Percentiles rank a stretch among this genome's conserved stretches.
phyloP scores from a whole-genome alignment of 1,284 basidiomycete species.

The Lignosus rhinocerotis region DNA sequence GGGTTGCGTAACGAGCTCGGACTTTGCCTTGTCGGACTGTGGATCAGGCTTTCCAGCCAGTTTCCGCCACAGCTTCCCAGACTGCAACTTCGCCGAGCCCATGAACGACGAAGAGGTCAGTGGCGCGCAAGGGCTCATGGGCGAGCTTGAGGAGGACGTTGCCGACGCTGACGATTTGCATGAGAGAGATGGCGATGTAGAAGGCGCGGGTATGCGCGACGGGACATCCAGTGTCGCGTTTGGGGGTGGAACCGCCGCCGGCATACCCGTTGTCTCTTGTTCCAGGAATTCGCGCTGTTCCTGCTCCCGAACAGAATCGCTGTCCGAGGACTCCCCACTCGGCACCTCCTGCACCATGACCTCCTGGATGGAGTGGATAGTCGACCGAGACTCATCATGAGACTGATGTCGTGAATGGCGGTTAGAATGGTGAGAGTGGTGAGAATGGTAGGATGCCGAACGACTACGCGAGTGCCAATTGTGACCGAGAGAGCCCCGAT shows the following conservation, averaged over 20 bases:
- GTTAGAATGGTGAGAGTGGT: conserved; percentile 6
- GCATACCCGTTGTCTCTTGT: conserved; percentile 2
- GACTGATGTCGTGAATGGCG: conserved; percentile 12
- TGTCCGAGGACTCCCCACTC: conserved; percentile 6
- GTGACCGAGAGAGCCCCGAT: conserved; percentile 8
- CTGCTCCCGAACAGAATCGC: conserved; percentile 3
- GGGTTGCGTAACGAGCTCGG: neutral
- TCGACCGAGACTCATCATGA: conserved; percentile 16
- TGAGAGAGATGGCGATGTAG: conserved; percentile 20
- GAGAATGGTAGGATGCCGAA: conserved; percentile 20
- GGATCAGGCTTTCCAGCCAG: conserved; percentile 21
- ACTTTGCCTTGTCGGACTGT: conserved; percentile 15
- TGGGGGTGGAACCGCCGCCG: conserved; percentile 5
- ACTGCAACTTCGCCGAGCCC: conserved; percentile 10
- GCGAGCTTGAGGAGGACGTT: conserved; percentile 17
- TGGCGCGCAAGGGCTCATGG: conserved; percentile 14
- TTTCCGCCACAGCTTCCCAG: conserved; percentile 21
- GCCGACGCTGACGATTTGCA: conserved; percentile 16
- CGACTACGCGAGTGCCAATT: conserved; percentile 8
- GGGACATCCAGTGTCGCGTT: conserved; percentile 7
- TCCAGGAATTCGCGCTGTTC: neutral
- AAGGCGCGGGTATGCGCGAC: conserved; percentile 7
- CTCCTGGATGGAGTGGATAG: conserved; percentile 17
- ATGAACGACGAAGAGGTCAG: conserved; percentile 7
- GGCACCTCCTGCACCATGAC: conserved; percentile 5